Base-by-base conservation (phyloP, 2,329 filamentous ascomycete species). In the Pseudogymnoascus sp. region DNA sequence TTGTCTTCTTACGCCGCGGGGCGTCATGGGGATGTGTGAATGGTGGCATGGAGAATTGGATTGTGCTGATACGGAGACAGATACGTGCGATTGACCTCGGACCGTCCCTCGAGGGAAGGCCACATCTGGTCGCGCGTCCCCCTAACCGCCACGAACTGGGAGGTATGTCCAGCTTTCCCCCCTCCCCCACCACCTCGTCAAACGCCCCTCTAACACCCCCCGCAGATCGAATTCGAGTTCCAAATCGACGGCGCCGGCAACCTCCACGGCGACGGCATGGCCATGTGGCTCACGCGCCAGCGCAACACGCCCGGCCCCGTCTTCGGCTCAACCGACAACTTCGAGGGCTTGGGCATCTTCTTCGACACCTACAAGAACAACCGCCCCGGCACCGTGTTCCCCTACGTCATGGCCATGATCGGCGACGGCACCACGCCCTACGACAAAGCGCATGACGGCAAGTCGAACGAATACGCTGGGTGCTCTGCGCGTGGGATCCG, bases 351-450 rank as follows among this genome's bases (percentile, higher is more conserved):
- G 56, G 95, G 92, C 62, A 83, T 99, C 76, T 97, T 75, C 80
- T 85, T 99, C 78, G 95, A 99, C 75, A 99, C 95, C 50, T 99
- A 99, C 83, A 99, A 99, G 86, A 99, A 99, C 81, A 96, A 97
- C 80, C 87, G 95, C 13, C 93, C 95, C 0, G 95, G 95, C 47
- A 89, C 91, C 44, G 90, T 96, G 56, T 99, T 99, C 78, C 95
- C 95, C 61, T 97, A 96, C 74, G 89, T 99, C 72, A 97, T 97
- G 93, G 93, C 93, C 67, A 97, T 97, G 95, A 82, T 92, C 69
- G 95, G 95, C 65, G 95, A 99, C 75, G 93, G 95, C 66, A 81
- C 91, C 74, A 96, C 89, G 6, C 75, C 81, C 13, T 99, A 99
- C 78, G 92, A 97, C 80, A 92, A 97, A 79, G 86, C 87, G 70